These are phyloP conservation scores for Rhodocollybia butyracea DNA, from an alignment of 768 basidiomycete genomes.

Conservation along the genomic window DNA sequence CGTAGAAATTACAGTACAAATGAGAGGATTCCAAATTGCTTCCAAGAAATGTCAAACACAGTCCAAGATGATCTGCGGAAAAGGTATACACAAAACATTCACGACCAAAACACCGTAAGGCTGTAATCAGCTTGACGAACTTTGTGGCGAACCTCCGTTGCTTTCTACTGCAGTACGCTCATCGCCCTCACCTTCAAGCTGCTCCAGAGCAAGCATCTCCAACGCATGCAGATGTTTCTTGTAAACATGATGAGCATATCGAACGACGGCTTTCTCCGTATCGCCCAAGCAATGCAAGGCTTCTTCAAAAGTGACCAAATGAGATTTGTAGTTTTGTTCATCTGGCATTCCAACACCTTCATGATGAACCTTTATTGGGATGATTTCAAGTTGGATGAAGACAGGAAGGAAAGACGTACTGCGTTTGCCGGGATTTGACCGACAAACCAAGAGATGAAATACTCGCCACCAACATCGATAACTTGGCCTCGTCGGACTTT, in stretches of 20 bases:
- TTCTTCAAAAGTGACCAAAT: constrained; percentile 41
- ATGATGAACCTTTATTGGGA: constrained; percentile 35
- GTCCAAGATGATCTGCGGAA: too few species aligned
- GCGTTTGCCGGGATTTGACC: constrained; percentile 50
- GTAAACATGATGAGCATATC: constrained; percentile 37
- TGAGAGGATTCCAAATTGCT: too few species aligned
- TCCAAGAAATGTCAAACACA: too few species aligned
- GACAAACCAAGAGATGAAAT: constrained; percentile 54
- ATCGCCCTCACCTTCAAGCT: neutral
- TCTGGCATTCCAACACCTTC: constrained; percentile 55
- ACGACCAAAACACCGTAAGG: too few species aligned
- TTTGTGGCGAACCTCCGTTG: too few species aligned
- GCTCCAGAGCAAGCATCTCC: neutral
- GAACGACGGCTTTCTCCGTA: constrained; percentile 30
- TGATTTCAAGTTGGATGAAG: neutral
- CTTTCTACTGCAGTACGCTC: too few species aligned
- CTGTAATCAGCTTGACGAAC: too few species aligned
- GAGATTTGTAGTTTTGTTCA: constrained; percentile 45
- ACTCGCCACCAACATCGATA: constrained; percentile 38
- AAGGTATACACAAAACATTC: too few species aligned
- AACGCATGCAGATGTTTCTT: neutral
- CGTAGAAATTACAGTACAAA: too few species aligned
- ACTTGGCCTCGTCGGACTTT: constrained; percentile 8
- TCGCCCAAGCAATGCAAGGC: constrained; percentile 31
- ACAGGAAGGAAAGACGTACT: constrained; percentile 29